These are phyloP conservation scores for Fusarium metavorans DNA, from an alignment of 2,329 filamentous ascomycete species.

Conservation along the genomic window DNA sequence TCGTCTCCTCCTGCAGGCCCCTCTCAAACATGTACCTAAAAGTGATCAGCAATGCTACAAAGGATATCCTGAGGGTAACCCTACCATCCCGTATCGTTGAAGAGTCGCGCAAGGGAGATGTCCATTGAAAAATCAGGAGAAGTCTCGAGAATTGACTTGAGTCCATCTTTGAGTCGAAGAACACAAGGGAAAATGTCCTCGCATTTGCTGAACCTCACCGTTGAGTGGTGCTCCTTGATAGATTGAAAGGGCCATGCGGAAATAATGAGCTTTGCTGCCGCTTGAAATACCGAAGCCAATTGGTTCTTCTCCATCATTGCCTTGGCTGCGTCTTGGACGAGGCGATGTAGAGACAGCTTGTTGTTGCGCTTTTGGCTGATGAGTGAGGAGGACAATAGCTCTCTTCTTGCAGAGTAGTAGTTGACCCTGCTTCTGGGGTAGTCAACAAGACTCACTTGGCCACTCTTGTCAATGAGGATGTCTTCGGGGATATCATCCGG, in stretches of 20 bases:
- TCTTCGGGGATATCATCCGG: background rate
- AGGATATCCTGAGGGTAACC: background rate
- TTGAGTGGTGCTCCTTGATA: background rate
- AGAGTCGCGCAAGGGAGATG: background rate
- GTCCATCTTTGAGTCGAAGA: background rate
- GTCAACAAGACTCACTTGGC: accelerated
- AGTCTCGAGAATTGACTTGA: background rate
- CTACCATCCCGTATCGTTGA: background rate
- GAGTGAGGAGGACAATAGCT: background rate
- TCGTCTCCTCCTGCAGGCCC: background rate
- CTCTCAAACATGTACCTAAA: background rate
- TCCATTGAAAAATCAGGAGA: background rate
- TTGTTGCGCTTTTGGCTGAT: background rate
- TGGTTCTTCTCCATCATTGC: background rate
- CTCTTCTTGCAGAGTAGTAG: background rate
- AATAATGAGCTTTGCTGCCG: background rate
- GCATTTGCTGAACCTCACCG: background rate
- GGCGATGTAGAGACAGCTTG: background rate
- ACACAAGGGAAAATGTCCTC: background rate
- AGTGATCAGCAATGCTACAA: background rate
- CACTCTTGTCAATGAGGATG: background rate
- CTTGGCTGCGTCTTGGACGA: background rate
- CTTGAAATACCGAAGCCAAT: background rate
- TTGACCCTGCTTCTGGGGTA: background rate
- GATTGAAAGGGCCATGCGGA: background rate